phyloP scores from a whole-genome alignment of 495 filamentous ascomycete species.

The Tuber melanosporum region DNA sequence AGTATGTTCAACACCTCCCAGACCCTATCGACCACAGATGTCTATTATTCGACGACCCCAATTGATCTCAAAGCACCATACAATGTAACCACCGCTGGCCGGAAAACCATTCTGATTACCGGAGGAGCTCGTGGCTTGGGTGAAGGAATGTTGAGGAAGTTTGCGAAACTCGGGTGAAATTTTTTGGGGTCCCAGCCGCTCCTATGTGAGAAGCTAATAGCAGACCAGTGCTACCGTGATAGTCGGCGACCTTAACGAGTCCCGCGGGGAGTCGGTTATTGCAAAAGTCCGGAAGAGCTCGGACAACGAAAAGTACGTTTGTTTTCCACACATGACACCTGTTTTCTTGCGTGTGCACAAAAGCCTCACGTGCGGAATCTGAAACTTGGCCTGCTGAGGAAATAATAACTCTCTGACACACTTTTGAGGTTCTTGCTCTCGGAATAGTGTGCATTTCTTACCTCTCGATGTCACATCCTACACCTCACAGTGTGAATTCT shows the following conservation, averaged over 20 bases:
- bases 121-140: slow-evolving; percentile 51
- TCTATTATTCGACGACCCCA: slow-evolving; percentile 22
- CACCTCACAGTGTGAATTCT: slow-evolving; percentile 56
- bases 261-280: slow-evolving; percentile 43
- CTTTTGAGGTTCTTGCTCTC: background rate
- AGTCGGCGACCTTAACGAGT: slow-evolving; percentile 48
- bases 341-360: background rate
- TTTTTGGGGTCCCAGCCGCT: background rate
- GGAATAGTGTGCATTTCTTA: slow-evolving; percentile 48
- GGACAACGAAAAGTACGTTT: slow-evolving; percentile 32
- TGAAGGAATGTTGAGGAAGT: slow-evolving; percentile 45
- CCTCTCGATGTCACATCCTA: slow-evolving; percentile 55
- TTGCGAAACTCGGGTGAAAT: slow-evolving; percentile 42
- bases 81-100: slow-evolving; percentile 17
- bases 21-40: slow-evolving; percentile 15
- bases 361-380: background rate
- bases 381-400: background rate
- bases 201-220: background rate
- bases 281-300: slow-evolving; percentile 37
- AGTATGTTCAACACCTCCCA: background rate
- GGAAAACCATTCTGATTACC: slow-evolving; percentile 50
- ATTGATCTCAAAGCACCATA: slow-evolving; percentile 25
- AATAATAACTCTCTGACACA: slow-evolving; percentile 8
- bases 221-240: slow-evolving; percentile 46
- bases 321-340: background rate